Evolutionary conservation across 2,329 filamentous ascomycete genomes (phyloP).

Genomic region (Hymenoscyphus occultus): DNA sequence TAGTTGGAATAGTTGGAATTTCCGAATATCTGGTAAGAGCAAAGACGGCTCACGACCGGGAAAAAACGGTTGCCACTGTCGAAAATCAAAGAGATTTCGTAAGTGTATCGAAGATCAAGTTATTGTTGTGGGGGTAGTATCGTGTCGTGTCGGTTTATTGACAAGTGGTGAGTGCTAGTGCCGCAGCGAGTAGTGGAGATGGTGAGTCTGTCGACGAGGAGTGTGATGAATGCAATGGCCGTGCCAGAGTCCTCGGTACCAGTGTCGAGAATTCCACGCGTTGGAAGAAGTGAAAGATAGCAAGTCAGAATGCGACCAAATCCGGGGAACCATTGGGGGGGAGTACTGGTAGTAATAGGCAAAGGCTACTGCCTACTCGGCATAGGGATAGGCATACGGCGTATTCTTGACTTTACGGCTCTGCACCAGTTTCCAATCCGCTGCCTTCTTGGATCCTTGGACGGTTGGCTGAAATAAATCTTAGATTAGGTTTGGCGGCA

Average conservation of each 20-base stretch:
- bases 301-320: not conserved
- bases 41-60: not conserved
- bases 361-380: conserved; percentile 3
- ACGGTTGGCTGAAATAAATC: conserved; percentile 6
- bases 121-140: not conserved
- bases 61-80: not conserved
- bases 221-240: not conserved
- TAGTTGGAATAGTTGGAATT: conserved; percentile 3
- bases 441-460: not conserved
- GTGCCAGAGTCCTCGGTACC: too few species aligned
- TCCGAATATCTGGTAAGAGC: conserved; percentile 1
- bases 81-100: not conserved
- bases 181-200: not conserved
- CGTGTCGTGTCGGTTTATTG: not conserved
- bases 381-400: not conserved
- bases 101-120: not conserved
- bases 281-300: not conserved
- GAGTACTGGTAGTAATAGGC: not conserved
- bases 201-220: not conserved
- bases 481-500: conserved; percentile 15
- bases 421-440: not conserved
- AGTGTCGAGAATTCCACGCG: not conserved
- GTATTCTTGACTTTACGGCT: not conserved
- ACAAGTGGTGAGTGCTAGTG: too few species aligned
- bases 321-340: not conserved